phyloP scores from a whole-genome alignment of 2,329 filamentous ascomycete genomes.

The Penicillium capsulatum region DNA sequence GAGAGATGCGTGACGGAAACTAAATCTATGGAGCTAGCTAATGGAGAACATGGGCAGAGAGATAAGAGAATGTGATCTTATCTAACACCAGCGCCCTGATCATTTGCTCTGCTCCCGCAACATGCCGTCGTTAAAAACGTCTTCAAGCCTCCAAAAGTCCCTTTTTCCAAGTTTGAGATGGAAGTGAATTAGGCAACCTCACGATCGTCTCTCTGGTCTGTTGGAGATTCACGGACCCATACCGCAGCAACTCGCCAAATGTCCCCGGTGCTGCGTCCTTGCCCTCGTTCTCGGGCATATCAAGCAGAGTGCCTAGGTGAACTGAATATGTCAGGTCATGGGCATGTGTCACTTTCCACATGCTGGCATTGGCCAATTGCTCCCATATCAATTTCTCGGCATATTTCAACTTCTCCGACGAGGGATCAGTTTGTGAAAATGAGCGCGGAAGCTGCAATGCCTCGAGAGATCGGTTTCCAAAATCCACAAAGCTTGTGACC shows the following conservation, averaged over 20 bases:
- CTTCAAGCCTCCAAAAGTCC: slow-evolving; percentile 4
- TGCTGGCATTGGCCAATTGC: slow-evolving; percentile 25
- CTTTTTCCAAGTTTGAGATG: slow-evolving; percentile 6
- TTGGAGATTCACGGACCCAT: slow-evolving; percentile 34
- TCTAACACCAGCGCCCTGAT: no score
- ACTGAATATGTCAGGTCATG: neutral
- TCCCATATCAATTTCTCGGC: slow-evolving; percentile 28
- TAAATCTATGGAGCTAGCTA: no score
- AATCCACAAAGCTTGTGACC: neutral
- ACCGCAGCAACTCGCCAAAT: slow-evolving; percentile 37
- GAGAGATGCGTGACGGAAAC: no score
- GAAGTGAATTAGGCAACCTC: neutral
- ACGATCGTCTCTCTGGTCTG: slow-evolving; percentile 29
- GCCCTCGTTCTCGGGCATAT: slow-evolving; percentile 30
- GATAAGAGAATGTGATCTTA: no score
- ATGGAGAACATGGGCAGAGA: no score
- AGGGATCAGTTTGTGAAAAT: slow-evolving; percentile 14
- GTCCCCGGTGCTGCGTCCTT: slow-evolving; percentile 31
- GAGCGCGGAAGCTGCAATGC: slow-evolving; percentile 1
- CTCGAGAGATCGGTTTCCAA: neutral
- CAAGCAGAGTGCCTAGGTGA: slow-evolving; percentile 13
- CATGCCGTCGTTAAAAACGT: no score
- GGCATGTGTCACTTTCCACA: slow-evolving; percentile 31
- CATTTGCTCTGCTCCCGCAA: no score
- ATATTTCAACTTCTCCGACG: slow-evolving; percentile 17